phyloP scores from a whole-genome alignment of 768 basidiomycete species.

The Pleurotus tuber-regium region DNA sequence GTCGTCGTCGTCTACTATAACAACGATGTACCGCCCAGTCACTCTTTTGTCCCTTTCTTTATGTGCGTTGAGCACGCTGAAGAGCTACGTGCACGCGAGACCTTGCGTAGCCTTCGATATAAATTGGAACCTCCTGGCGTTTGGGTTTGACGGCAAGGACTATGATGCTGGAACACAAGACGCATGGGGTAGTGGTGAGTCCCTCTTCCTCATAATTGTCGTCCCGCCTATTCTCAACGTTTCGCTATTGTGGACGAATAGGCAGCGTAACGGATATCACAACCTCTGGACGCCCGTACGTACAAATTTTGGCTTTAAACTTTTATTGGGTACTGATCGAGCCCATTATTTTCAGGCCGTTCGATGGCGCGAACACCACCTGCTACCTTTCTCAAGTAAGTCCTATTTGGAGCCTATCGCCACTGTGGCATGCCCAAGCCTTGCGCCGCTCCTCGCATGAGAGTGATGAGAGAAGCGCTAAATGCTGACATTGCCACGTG shows the following conservation, averaged over 20 bases:
- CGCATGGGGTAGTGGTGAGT: constrained; percentile 61
- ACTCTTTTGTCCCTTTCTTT: constrained; percentile 10
- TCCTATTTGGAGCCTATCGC: background rate
- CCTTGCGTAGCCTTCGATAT: constrained; percentile 77
- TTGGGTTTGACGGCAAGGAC: constrained; percentile 82
- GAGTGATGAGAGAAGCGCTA: background rate
- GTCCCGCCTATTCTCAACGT: constrained; percentile 5
- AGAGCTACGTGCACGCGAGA: constrained; percentile 7
- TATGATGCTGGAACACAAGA: constrained; percentile 74
- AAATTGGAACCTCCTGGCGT: constrained; percentile 81
- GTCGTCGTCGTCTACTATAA: background rate
- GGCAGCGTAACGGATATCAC: constrained; percentile 69
- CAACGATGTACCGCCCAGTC: constrained; percentile 9
- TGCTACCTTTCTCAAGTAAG: constrained; percentile 73
- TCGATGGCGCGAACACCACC: constrained; percentile 58
- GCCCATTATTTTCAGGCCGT: constrained; percentile 44
- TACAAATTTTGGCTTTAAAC: constrained; percentile 5
- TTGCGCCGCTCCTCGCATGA: background rate
- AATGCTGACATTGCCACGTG: constrained; percentile 2
- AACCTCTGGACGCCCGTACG: constrained; percentile 74
- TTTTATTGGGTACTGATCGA: constrained; percentile 8
- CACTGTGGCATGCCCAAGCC: background rate
- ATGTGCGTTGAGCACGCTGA: constrained; percentile 6
- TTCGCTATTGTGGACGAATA: constrained; percentile 21
- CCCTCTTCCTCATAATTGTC: constrained; percentile 11